Conservation (phyloP, 2,329 filamentous ascomycete species). For the Penicillium sp. region DNA sequence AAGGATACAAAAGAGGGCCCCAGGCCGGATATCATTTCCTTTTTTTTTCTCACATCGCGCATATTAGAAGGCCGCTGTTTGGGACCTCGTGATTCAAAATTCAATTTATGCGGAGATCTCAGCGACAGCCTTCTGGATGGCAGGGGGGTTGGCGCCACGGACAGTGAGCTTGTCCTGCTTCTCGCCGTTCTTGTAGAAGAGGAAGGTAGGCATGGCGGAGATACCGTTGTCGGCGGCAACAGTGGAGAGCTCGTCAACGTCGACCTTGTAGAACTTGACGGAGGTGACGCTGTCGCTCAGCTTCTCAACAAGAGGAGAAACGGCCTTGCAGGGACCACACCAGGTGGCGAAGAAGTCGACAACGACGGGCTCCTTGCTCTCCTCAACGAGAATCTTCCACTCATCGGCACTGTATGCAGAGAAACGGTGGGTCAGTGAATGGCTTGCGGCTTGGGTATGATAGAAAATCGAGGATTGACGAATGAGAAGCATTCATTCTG, state of each 20-base stretch:
- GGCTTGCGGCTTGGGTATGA: no score
- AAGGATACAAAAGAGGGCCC: slow-evolving; percentile 9
- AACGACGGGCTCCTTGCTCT: slow-evolving; percentile 66
- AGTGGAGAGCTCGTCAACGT: slow-evolving; percentile 81
- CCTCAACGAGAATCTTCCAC: slow-evolving; percentile 61
- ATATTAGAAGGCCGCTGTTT: not conserved
- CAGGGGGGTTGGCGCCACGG: slow-evolving; percentile 78
- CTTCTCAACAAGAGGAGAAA: slow-evolving; percentile 76
- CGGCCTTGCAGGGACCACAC: slow-evolving; percentile 95
- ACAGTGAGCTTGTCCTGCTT: slow-evolving; percentile 67
- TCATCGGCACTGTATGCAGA: slow-evolving; percentile 59
- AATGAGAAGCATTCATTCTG: no score
- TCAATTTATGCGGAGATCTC: slow-evolving; percentile 30
- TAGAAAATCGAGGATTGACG: no score
- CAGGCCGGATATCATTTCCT: slow-evolving; percentile 14
- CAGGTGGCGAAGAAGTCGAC: slow-evolving; percentile 88
- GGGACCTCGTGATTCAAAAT: not conserved
- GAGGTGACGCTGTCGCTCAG: slow-evolving; percentile 63
- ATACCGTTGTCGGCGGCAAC: slow-evolving; percentile 79
- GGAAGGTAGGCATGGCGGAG: slow-evolving; percentile 91
- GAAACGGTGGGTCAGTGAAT: no score
- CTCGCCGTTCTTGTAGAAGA: slow-evolving; percentile 80
- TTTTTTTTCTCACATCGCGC: not conserved
- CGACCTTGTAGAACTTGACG: slow-evolving; percentile 83
- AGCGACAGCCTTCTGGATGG: slow-evolving; percentile 58